phyloP scores from a whole-genome alignment of 257 asterid genomes.

The Lycium barbarum region DNA sequence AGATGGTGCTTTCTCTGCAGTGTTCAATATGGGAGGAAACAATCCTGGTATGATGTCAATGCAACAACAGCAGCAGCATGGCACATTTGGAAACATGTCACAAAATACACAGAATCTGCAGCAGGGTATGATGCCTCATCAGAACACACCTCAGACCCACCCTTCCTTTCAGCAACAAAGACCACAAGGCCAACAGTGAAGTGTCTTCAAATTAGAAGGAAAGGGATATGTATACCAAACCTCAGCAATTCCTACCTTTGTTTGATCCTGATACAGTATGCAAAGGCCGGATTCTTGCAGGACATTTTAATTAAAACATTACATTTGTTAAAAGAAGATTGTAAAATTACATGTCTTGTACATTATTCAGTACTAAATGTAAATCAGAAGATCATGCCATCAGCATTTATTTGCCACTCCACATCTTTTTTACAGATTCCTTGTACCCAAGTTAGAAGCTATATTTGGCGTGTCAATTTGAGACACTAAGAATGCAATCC shows the following conservation, averaged over 20 bases:
- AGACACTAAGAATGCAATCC: background rate
- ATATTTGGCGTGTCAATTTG: background rate
- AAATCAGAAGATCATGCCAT: background rate
- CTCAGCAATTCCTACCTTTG: background rate
- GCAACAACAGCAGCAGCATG: constrained; percentile 73
- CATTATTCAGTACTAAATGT: constrained; percentile 9
- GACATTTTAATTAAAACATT: background rate
- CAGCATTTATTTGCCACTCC: constrained; percentile 1
- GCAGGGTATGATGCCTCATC: constrained; percentile 62
- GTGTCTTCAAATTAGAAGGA: constrained; percentile 13
- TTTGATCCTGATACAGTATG: background rate
- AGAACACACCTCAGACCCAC: constrained; percentile 71
- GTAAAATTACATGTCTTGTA: constrained; percentile 3
- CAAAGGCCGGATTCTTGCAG: constrained; percentile 7
- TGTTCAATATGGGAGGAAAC: constrained; percentile 79
- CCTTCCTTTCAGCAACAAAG: constrained; percentile 91
- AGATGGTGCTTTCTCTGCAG: constrained; percentile 43
- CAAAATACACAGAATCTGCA: constrained; percentile 75
- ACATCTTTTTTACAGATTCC: background rate
- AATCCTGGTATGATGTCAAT: constrained; percentile 82
- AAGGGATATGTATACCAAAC: constrained; percentile 16
- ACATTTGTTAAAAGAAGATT: background rate
- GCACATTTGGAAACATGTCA: constrained; percentile 76
- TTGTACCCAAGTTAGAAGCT: background rate
- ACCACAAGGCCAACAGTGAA: constrained; percentile 80